These are phyloP conservation scores for Cercophora scortea DNA, from an alignment of 495 filamentous ascomycete species.

Conservation along the genomic window DNA sequence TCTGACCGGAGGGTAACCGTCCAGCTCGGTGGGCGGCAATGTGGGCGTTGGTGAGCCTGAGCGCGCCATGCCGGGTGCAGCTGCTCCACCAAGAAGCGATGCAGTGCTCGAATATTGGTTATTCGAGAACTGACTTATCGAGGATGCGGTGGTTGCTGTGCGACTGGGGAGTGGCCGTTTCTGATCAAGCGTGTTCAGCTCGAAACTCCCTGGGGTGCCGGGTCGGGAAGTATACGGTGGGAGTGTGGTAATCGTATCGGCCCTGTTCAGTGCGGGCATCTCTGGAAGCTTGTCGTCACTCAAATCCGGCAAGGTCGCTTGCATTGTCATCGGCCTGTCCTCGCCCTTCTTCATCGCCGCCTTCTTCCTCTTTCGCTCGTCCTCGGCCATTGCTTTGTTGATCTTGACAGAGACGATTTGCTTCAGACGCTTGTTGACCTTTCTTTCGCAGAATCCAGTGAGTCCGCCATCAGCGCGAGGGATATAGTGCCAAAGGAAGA, in stretches of 20 bases:
- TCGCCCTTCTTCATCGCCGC: constrained; percentile 47
- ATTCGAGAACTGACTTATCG: constrained; percentile 11
- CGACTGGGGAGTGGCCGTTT: constrained; percentile 35
- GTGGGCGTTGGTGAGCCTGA: constrained; percentile 37
- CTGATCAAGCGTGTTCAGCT: constrained; percentile 36
- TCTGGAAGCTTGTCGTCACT: constrained; percentile 47
- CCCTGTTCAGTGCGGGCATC: constrained; percentile 55
- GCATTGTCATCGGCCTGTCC: constrained; percentile 43
- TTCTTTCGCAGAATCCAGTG: constrained; percentile 76
- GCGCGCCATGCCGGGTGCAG: constrained; percentile 50
- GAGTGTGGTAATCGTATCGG: constrained; percentile 59
- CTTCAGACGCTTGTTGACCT: constrained; percentile 73
- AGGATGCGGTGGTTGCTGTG: constrained; percentile 26
- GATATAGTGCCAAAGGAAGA: constrained; percentile 87
- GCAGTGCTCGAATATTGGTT: constrained; percentile 45
- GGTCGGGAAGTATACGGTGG: constrained; percentile 53
- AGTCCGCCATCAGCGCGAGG: constrained; percentile 70
- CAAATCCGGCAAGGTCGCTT: constrained; percentile 51
- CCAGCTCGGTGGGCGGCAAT: constrained; percentile 28
- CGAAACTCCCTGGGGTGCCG: constrained; percentile 41
- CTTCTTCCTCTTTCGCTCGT: constrained; percentile 48
- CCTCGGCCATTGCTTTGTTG: constrained; percentile 75
- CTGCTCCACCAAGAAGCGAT: constrained; percentile 51
- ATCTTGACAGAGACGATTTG: constrained; percentile 76
- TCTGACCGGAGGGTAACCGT: constrained; percentile 25